Evolutionary conservation across 257 asterid genomes (phyloP), one percentile per base, ranked within the genome.

Genomic region (Solanum sparsipilum): DNA sequence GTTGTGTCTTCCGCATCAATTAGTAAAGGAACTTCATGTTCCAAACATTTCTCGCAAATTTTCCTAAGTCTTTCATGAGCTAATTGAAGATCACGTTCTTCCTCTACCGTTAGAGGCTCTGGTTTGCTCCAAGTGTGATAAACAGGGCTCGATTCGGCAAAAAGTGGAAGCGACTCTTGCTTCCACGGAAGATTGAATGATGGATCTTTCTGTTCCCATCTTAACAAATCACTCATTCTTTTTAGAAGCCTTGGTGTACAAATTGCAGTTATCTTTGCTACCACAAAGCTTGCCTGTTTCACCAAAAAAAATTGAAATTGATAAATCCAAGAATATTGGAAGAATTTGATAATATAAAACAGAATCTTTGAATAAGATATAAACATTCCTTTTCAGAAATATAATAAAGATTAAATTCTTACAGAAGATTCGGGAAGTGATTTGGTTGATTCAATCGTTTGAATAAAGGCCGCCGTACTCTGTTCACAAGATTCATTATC

Each of bases 1-100:
- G 87, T 31, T 0, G 98, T 93, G 13, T 95, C 98, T 92, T 97
- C 99, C 18, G 99, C 99, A 72, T 97, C 99, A 20, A 97, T 92
- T 1, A 97, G 78, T 20, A 97, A 41, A 9, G 99, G 98, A 20
- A 93, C 90, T 8, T 91, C 79, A 3, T 85, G 87, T 46, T 92
- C 93, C 1, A 87, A 3, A 34, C 98, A 92, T 2, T 89, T 90
- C 5, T 75, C 68, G 83, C 98, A 94, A 8, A 97, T 93, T 27
- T 65, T 88, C 15, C 6, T 16, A 8, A 96, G 76, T 76, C 99
- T 91, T 32, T 89, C 83, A 76, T 90, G 92, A 16, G 94, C 93
- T 23, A 89, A 23, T 9, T 86, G 63, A 35, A 97, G 94, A 88
- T 96, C 90, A 7, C 16, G 81, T 76, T 96, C 98, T 91, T 97